Evolutionary conservation across 169 alveolate species (phyloP).

Genomic region (Prorocentrum cordatum): DNA sequence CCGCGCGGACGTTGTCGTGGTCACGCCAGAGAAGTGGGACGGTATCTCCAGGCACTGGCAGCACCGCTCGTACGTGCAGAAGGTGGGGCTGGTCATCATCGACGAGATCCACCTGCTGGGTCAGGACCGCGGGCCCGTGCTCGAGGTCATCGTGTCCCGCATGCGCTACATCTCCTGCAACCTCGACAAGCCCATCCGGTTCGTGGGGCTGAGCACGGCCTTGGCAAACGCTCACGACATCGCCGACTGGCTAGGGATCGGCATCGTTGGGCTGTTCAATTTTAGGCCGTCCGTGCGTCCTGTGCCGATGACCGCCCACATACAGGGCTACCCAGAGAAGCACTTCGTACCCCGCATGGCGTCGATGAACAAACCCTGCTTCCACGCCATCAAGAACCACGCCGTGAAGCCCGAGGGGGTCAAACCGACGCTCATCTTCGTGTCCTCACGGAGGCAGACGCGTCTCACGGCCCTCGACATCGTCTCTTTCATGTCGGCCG

Average conservation of each 20-base stretch:
- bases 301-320: constrained; percentile 94
- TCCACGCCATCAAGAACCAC: constrained; percentile 85
- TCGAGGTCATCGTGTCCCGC: constrained; percentile 95
- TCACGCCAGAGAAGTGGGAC: constrained; percentile 99
- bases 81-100: constrained; percentile 90
- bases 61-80: constrained; percentile 86
- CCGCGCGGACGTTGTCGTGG: constrained; percentile 2
- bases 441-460: constrained; percentile 93
- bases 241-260: constrained; percentile 97
- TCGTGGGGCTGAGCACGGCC: constrained; percentile 96
- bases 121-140: constrained; percentile 87
- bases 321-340: constrained; percentile 88
- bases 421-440: constrained; percentile 94
- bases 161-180: constrained; percentile 89
- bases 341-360: constrained; percentile 95
- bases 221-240: constrained; percentile 95
- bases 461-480: constrained; percentile 94
- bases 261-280: constrained; percentile 48
- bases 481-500: constrained; percentile 73
- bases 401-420: constrained; percentile 72
- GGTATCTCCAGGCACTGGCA: constrained; percentile 98
- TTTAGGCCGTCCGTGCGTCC: constrained; percentile 81
- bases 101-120: constrained; percentile 99
- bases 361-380: constrained; percentile 93
- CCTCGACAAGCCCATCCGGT: constrained; percentile 83